Evolutionary conservation across 306 rosid species (phyloP), one percentile per base, ranked within the genome.

Genomic region (Hippophae rhamnoides): DNA sequence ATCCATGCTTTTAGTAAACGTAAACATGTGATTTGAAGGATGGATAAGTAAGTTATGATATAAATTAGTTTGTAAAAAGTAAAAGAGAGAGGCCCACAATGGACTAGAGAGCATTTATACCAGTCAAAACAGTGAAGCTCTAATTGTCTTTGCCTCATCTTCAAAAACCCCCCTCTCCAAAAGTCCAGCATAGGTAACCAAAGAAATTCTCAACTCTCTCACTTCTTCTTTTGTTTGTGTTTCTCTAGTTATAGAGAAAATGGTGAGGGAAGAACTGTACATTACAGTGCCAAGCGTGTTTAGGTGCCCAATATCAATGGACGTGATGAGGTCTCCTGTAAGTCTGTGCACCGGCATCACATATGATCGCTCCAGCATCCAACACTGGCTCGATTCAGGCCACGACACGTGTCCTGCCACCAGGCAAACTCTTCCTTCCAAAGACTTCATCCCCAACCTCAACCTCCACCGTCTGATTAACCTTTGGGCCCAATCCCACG

Each of bases 331-430:
- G 52, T 82, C 84, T 48, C 88, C 80, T 13, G 88, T 82, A 11
- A 79, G 82, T 68, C 82, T 82, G 52, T 65, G 76, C 72, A 82
- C 88, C 78, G 88, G 88, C 70, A 72, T 82, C 78, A 76, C 88
- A 42, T 82, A 82, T 72, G 88, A 82, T 58, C 84, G 88, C 14
- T 49, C 84, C 58, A 82, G 78, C 76, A 82, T 82, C 71, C 80
- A 79, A 60, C 73, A 44, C 71, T 82, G 82, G 88, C 88, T 82
- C 47, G 84, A 82, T 47, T 56, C 74, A 13, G 81, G 84, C 26
- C 82, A 82, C 61, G 78, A 82, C 74, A 82, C 84, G 12, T 82
- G 84, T 69, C 84, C 84, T 9, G 82, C 84, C 64, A 82, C 88
- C 60, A 79, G 79, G 82, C 88, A 82, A 31, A 63, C 67, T 43